Evolutionary conservation across 768 basidiomycete species (phyloP).

Genomic region (Fomitopsis serialis): DNA sequence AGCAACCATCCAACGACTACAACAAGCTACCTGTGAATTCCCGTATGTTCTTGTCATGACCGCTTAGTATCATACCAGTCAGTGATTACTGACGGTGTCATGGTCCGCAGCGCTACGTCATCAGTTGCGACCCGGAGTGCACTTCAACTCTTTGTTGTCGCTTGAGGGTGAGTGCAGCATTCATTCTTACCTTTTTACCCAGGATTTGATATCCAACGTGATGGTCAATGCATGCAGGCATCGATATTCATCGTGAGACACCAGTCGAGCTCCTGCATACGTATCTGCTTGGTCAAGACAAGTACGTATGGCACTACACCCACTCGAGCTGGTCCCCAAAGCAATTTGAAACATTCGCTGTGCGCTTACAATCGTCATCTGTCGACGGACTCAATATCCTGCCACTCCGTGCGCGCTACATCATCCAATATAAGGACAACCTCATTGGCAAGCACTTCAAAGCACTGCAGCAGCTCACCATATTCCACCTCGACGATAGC

Average conservation of each 20-base stretch:
- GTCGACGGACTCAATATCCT: constrained; percentile 24
- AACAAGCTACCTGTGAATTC: no score
- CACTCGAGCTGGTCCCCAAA: constrained; percentile 19
- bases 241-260: constrained; percentile 10
- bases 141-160: no score
- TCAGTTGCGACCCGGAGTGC: no score
- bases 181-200: no score
- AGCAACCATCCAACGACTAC: no score
- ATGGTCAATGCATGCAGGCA: no score
- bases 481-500: constrained; percentile 27
- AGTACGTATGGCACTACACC: constrained; percentile 29
- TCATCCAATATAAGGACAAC: constrained; percentile 33
- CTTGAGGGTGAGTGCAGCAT: no score
- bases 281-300: constrained; percentile 18
- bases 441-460: constrained; percentile 26
- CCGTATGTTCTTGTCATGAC: no score
- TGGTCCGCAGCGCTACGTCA: no score
- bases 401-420: constrained; percentile 23
- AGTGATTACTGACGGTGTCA: no score
- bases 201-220: no score
- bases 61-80: no score
- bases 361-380: constrained; percentile 20
- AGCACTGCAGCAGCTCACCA: constrained; percentile 25
- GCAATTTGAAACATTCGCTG: constrained; percentile 20
- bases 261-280: constrained; percentile 18